Evolutionary conservation across 1,284 basidiomycete genomes (phyloP), one percentile per base, ranked within the genome.

Genomic region (Neonothopanus nambi): DNA sequence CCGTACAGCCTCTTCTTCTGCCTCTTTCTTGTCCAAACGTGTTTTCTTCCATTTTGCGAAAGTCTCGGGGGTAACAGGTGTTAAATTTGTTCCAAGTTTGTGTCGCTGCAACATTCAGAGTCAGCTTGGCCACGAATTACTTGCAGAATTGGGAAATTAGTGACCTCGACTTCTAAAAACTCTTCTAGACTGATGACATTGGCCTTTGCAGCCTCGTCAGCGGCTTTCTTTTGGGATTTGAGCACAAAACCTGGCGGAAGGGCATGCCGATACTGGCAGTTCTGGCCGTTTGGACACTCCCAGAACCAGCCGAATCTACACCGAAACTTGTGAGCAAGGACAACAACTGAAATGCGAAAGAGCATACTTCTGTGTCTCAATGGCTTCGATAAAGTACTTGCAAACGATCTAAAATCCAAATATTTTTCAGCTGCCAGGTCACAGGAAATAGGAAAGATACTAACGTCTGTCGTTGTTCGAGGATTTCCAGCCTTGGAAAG

Each of bases 1-100:
- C 66, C 82, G 83, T 52, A 87, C 20, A 0, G 84, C 91, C 52
- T 97, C 93, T 38, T 78, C 73, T 66, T 96, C 94, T 9, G 93
- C 95, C 46, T 84, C 78, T 74, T 95, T 99, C 85, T 94, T 95
- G 76, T 91, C 86, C 85, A 91, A 81, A 56, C 91, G 76, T 48
- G 89, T 97, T 77, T 87, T 90, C 76, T 99, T 99, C 97, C 96
- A 99, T 49, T 82, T 79, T 0, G 93, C 90, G 66, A 99, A 99
- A 0, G 88, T 77, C 68, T 99, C 97, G 5, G 81, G 84, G 0
- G 95, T 99, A n/a, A 98, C 94, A 1, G 96, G 97, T 7, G 97
- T 99, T 47, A 98, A 76, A 65, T 95, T 95, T 13, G 85, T 55
- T 41, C 94, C 93, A 40, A 98, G 78, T 80, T 96, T 97, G 77